Evolutionary conservation across 495 filamentous ascomycete genomes (phyloP), one percentile per base, ranked within the genome.

Genomic region (Stereocaulon alpinum): DNA sequence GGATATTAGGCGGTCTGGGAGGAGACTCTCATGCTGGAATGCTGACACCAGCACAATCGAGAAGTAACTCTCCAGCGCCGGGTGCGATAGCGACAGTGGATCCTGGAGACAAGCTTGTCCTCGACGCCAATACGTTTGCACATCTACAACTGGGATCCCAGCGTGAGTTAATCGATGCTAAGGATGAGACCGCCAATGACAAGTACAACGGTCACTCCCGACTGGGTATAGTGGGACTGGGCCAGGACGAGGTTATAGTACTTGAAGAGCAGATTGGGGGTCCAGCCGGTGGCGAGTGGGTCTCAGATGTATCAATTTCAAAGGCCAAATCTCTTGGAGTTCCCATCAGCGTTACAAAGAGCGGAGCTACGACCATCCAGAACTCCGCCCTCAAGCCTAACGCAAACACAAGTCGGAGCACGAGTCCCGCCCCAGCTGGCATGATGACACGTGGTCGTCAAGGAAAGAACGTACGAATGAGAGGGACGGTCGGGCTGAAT

Each of bases 171-270:
- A 70, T 96, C 27, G 76, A 81, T 9, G 71, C 78, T 4, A 80
- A 80, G 18, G 93, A 97, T 70, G 77, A 85, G 45, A 93, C 87
- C 2, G 73, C 75, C 59, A 86, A 94, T 63, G 44, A 72, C 15
- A 90, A 92, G 12, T 92, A 90, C 71, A 92, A 95, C 62, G 85
- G 87, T 27, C 77, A 71, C 40, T 79, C 82, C 69, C 82, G 74
- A 14, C 67, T 95, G 49, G 73, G 77, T 22, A 67, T 81, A 20
- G 79, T 79, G 32, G 89, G 86, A 6, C 75, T 95, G 6, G 77
- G 77, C 32, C 78, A 81, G 22, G 84, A 85, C 58, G 79, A 86
- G 59, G 79, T 83, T 12, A 73, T 95, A 44, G 78, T 95, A 24
- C 71, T 96, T 0, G 91, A 96, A 69, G 90, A 95, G 66, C 74